These are phyloP conservation scores for Talaromyces sp. DNA, from an alignment of 2,329 filamentous ascomycete species.

Conservation along the genomic window DNA sequence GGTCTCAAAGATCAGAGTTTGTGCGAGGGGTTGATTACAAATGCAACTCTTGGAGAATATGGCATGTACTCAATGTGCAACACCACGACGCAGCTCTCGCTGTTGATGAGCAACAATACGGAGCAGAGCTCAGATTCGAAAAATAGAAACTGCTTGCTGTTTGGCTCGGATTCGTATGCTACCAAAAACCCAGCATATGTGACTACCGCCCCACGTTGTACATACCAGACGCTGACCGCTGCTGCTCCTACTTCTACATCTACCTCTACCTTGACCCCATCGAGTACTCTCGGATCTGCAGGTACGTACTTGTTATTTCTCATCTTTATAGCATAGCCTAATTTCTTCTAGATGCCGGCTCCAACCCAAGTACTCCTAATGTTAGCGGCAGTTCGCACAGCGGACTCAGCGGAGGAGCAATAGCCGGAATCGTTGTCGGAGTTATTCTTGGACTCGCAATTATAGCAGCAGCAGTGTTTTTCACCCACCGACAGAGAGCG, in stretches of 20 bases:
- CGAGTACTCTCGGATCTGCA: too few species aligned
- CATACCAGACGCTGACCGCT: too few species aligned
- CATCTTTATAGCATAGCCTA: too few species aligned
- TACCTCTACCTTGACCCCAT: too few species aligned
- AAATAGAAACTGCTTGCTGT: not conserved
- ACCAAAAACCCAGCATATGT: not conserved
- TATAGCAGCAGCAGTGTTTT: too few species aligned
- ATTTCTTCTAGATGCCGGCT: too few species aligned
- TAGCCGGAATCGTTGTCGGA: not conserved
- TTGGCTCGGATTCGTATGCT: not conserved
- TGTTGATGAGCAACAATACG: not conserved
- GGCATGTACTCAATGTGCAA: not conserved
- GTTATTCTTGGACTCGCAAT: not conserved
- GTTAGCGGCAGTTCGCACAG: not conserved
- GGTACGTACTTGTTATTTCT: too few species aligned
- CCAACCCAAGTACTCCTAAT: too few species aligned
- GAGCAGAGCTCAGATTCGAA: not conserved
- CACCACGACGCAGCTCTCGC: not conserved
- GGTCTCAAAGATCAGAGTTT: too few species aligned
- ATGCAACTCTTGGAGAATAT: not conserved
- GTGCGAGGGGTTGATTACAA: not conserved
- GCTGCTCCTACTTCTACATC: too few species aligned
- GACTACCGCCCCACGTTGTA: too few species aligned
- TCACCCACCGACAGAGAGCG: too few species aligned
- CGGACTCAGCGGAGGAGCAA: not conserved